Base-by-base conservation (phyloP, 1,284 basidiomycete genomes). In the Meira nashicola region DNA sequence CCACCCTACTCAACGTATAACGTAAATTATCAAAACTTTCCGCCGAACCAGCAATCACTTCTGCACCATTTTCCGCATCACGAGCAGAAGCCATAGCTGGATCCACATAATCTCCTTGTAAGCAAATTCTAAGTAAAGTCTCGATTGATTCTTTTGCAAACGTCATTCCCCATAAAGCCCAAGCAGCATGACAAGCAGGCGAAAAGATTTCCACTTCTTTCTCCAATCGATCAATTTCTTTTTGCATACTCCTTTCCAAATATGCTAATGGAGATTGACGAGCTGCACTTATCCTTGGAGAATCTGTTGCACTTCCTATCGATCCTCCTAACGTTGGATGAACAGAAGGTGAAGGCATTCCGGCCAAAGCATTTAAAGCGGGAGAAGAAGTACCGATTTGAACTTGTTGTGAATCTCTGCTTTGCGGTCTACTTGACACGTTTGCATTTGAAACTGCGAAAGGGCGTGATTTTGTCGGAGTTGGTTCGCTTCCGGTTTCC, bases 151-250 rank as follows among this genome's bases (percentile, higher is more conserved):
- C 72, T 38, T 62, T 64, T 2, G 72, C 72, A 55, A 76, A 72
- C 1, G 74, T 72, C 37, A 76, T 65, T 8, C 75, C 75, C 75
- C 75, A 77, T 10, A 77, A 55, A 33, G 67, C 75, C 75, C 75
- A 77, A 19, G 72, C 64, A 9, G 74, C 74, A 53, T 77, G 71
- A 10, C 66, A 66, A 5, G 75, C 75, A 0, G 73, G 67, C 28
- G 66, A 65, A 72, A 71, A 77, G 1, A 76, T 58, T 15, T 47
- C 50, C 10, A 77, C 65, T 55, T 77, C 75, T 19, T 66, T 56
- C 39, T 77, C 75, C 10, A 77, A 64, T 1, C 75, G 61, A 37
- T 76, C 75, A 14, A 74, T 57, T 55, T 77, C 73, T 41, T 59
- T 63, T 41, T 71, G 70, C 21, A 66, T 70, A 40, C 61, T 64